Conservation (phyloP, 148 eudicot genomes). For the Hydrangea macrophylla region DNA sequence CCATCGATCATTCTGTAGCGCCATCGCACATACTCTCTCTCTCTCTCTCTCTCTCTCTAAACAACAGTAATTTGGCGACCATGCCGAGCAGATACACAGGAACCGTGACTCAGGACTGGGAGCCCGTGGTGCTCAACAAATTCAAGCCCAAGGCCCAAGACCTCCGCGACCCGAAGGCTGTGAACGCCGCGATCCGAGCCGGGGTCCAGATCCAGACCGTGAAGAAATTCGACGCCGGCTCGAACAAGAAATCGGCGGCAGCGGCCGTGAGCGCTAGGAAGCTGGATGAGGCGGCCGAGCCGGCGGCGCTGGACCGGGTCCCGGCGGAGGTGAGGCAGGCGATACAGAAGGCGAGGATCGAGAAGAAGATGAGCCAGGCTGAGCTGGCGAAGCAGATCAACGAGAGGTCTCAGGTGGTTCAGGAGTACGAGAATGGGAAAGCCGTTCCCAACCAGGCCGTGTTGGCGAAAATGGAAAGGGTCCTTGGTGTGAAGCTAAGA, state of each 20-base stretch:
- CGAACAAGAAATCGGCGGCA: slow-evolving; percentile 50
- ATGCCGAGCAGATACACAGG: slow-evolving; percentile 54
- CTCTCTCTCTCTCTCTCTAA: neutral
- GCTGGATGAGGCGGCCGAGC: slow-evolving; percentile 65
- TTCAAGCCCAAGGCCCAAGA: slow-evolving; percentile 45
- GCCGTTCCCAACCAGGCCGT: slow-evolving; percentile 75
- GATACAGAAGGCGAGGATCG: slow-evolving; percentile 73
- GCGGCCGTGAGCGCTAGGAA: slow-evolving; percentile 49
- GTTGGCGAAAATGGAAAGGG: slow-evolving; percentile 65
- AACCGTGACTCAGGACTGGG: slow-evolving; percentile 63
- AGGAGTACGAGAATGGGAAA: slow-evolving; percentile 84
- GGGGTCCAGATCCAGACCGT: slow-evolving; percentile 59
- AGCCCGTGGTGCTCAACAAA: slow-evolving; percentile 63
- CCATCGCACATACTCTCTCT: no score
- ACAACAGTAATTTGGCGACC: neutral
- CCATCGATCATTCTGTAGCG: neutral
- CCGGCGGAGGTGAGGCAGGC: slow-evolving; percentile 44
- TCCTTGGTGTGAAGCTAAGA: slow-evolving; percentile 73
- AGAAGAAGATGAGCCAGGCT: slow-evolving; percentile 76
- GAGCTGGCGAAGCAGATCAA: slow-evolving; percentile 60
- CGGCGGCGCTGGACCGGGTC: slow-evolving; percentile 51
- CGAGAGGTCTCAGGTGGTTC: slow-evolving; percentile 66
- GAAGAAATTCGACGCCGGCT: slow-evolving; percentile 51
- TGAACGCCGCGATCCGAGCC: slow-evolving; percentile 60
- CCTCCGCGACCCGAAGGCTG: slow-evolving; percentile 58